Base-by-base conservation (phyloP, 179 eudicot species). In the Spinacia oleracea region DNA sequence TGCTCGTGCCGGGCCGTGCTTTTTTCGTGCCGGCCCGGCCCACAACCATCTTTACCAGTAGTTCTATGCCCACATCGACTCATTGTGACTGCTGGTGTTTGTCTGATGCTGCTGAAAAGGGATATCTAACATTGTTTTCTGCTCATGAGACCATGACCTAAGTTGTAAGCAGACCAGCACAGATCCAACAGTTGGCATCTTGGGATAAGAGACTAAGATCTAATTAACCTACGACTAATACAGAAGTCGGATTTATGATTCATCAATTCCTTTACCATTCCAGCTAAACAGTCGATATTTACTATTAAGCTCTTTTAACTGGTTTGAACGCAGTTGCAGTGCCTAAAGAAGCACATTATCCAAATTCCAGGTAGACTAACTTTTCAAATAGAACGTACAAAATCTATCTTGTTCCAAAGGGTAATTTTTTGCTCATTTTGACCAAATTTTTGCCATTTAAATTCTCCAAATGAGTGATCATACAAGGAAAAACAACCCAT, bases 21-120 rank as follows among this genome's bases (percentile, higher is more conserved):
- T n/a, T n/a, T n/a, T n/a, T n/a, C n/a, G n/a, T n/a, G n/a, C n/a
- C n/a, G n/a, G n/a, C n/a, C n/a, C n/a, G n/a, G n/a, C n/a, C n/a
- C n/a, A n/a, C n/a, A n/a, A n/a, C n/a, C n/a, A n/a, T n/a, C n/a
- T n/a, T n/a, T n/a, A n/a, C n/a, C n/a, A n/a, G n/a, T n/a, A n/a
- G n/a, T n/a, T n/a, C n/a, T n/a, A n/a, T n/a, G n/a, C 60, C 60
- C 1, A 9, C 23, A 55, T 6, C 15, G 7, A 60, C 32, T 0
- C 16, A 60, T 9, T 60, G 6, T 5, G 10, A 65, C 43, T 34
- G 6, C 29, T 60, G 18, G 45, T 18, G 18, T 27, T 29, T 35
- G 45, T 65, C 70, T 34, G 70, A 65, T 60, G 34, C 70, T 34
- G n/a, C 5, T 65, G 43, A 25, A 64, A 64, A 65, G n/a, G n/a